Evolutionary conservation across 2,329 filamentous ascomycete species (phyloP), one percentile per base, ranked within the genome.

Genomic region (Knufia petricola): DNA sequence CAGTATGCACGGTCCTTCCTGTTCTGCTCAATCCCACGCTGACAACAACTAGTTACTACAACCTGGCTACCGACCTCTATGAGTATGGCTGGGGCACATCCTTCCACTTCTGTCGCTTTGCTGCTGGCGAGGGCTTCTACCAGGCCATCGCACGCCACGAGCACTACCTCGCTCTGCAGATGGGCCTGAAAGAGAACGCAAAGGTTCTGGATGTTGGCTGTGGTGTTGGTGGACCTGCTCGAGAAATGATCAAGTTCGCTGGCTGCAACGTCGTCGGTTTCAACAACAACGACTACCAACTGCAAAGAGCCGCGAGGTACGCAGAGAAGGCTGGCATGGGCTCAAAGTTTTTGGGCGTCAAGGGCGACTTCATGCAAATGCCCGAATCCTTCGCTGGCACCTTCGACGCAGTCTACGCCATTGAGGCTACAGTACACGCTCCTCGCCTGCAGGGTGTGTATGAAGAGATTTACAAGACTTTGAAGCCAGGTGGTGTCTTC

Each of bases 291-390:
- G 87, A 95, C 72, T 98, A 98, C 75, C 92, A 96, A 73, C 95
- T 96, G 58, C 80, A 95, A 65, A 86, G 92, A 57, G 90, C 89
- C n/a, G 88, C 81, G 12, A 74, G 77, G 48, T 95, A 95, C 64
- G 87, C 89, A 2, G 69, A 77, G 53, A 87, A 87, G 69, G 87
- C 94, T 69, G 82, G 83, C 45, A 73, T 96, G 46, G 76, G 82
- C 1, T 68, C 86, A 62, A 87, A 95, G 72, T 72, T 95, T 58
- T 77, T 76, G 55, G 96, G 87, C 61, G 84, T 87, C 63, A 95
- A 96, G 78, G 90, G 89, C 46, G 90, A 96, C 64, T 98, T 98
- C 67, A 96, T 96, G 90, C 87, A 95, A 81, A 94, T 96, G 87
- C 82, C 85, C 40, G 85, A 92, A 63, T 32, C 26, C 3, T 47